Evolutionary conservation across 2,329 filamentous ascomycete genomes (phyloP), one percentile per base, ranked within the genome.

Genomic region (Colletotrichum lupini): DNA sequence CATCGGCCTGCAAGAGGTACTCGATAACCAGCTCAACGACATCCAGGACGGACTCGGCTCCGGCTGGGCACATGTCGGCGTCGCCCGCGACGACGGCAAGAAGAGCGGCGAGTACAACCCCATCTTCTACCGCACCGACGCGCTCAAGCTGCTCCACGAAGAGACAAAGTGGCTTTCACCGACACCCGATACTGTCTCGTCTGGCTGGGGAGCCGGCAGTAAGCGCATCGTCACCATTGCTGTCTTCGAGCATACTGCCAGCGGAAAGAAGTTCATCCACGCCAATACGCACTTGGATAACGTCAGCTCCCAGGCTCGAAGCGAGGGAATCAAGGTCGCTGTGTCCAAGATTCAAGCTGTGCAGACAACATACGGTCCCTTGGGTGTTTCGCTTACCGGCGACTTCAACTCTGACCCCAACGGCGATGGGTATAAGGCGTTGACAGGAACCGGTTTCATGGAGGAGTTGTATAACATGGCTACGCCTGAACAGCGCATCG

Each of bases 1-100:
- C 75, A 83, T 95, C 65, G 93, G 92, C 67, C 85, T 94, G 11
- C 93, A 95, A 79, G 93, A 94, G 83, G 91, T 89, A 7, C 86
- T 94, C 7, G 82, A 91, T 77, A 78, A 80, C 5, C 93, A 94
- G 78, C 82, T 94, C 7, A 63, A 82, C 9, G 91, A 94, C 76
- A 86, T 94, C 62, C 83, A 90, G 55, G 66, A 76, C 7, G 83
- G 83, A 0, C 83, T 94, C 2, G 74, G 87, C 73, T 73, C 80
- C 57, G 73, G 78, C 46, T 90, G 88, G 88, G 76, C 80, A 1
- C 84, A 85, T 68, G 83, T 90, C 65, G 89, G 89, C 35, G 85
- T 89, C 8, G 89, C 85, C 4, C 83, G 89, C 32, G 85, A 90
- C 65, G 87, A 91, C 78, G 92, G 92, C 24, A 82, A 85, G 35